Evolutionary conservation across 2,329 filamentous ascomycete species (phyloP).

Genomic region (Ascochyta viciae-villosae): DNA sequence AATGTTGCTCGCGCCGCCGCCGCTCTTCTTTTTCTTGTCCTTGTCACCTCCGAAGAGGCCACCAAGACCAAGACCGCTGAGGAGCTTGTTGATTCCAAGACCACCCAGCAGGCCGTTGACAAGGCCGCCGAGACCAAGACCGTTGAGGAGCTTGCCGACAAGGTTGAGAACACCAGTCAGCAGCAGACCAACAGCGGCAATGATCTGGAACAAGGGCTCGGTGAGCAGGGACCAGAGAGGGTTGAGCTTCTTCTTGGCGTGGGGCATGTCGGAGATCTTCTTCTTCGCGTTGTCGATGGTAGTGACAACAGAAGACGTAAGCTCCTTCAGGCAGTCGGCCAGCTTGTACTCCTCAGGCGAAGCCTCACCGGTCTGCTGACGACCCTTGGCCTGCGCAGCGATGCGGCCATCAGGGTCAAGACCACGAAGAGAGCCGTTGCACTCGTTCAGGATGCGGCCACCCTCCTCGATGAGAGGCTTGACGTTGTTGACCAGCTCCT

Average conservation of each 20-base stretch:
- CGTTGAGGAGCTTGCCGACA: constrained; percentile 80
- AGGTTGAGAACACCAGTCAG: constrained; percentile 84
- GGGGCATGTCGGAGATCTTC: constrained; percentile 88
- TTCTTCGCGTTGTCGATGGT: constrained; percentile 89
- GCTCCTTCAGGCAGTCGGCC: constrained; percentile 83
- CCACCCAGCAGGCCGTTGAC: constrained; percentile 81
- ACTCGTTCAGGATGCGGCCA: constrained; percentile 80
- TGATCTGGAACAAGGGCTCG: constrained; percentile 90
- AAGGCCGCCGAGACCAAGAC: constrained; percentile 81
- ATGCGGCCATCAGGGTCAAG: constrained; percentile 90
- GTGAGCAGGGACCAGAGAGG: constrained; percentile 83
- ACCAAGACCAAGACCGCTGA: constrained; percentile 73
- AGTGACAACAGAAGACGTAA: constrained; percentile 80
- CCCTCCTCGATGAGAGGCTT: constrained; percentile 90
- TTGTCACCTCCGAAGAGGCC: constrained; percentile 62
- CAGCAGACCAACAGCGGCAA: constrained; percentile 84
- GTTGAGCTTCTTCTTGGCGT: constrained; percentile 93
- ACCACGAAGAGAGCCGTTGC: constrained; percentile 84
- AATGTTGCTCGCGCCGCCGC: constrained; percentile 47
- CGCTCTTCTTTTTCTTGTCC: constrained; percentile 60
- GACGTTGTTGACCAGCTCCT: constrained; percentile 84
- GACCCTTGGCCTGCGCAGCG: constrained; percentile 82
- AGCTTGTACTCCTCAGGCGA: constrained; percentile 84
- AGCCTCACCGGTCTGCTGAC: constrained; percentile 75
- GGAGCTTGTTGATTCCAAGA: constrained; percentile 76